Conservation (phyloP, 805 yeast genomes). For the Candida rishiriensis region DNA sequence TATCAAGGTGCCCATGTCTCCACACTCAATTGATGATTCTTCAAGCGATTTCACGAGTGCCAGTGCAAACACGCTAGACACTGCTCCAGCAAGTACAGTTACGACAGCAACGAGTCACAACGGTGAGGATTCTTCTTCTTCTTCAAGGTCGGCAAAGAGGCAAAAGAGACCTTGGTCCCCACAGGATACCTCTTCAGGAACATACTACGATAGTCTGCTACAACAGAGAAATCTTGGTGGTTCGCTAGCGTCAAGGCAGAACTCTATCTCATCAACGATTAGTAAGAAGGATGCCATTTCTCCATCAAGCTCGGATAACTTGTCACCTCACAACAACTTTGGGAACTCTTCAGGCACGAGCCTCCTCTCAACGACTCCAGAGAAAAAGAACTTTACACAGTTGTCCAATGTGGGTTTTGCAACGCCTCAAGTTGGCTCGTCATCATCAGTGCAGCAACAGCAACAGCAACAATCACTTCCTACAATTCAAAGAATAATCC, state of each 20-base stretch:
- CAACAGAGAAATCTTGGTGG: constrained; percentile 19
- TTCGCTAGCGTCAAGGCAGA: constrained; percentile 12
- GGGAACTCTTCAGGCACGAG: constrained; percentile 29
- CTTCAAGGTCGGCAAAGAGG: constrained; percentile 22
- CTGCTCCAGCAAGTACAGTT: constrained; percentile 1
- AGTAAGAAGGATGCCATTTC: constrained; percentile 27
- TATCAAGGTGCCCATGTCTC: constrained; percentile 11
- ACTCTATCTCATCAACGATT: constrained; percentile 14
- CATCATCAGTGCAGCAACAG: constrained; percentile 1
- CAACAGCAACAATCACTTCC: constrained; percentile 34
- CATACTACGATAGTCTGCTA: constrained; percentile 22
- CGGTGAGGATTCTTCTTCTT: constrained; percentile 7
- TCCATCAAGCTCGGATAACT: constrained; percentile 28
- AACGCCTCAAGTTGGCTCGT: background rate
- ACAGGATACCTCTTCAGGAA: constrained; percentile 17
- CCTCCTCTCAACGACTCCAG: constrained; percentile 30
- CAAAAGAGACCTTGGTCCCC: constrained; percentile 33
- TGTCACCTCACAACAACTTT: constrained; percentile 28
- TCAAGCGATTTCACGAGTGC: constrained; percentile 26
- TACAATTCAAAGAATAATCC: constrained; percentile 79
- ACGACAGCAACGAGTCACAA: constrained; percentile 2
- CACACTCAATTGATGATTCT: constrained; percentile 31
- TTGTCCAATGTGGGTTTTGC: background rate
- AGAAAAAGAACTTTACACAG: constrained; percentile 15
- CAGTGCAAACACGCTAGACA: constrained; percentile 10